Percentiles rank a stretch among this genome's conserved stretches.
These are phyloP conservation scores for Mytilinidion resinicola DNA, from an alignment of 495 filamentous ascomycete genomes.

Conservation along the genomic window DNA sequence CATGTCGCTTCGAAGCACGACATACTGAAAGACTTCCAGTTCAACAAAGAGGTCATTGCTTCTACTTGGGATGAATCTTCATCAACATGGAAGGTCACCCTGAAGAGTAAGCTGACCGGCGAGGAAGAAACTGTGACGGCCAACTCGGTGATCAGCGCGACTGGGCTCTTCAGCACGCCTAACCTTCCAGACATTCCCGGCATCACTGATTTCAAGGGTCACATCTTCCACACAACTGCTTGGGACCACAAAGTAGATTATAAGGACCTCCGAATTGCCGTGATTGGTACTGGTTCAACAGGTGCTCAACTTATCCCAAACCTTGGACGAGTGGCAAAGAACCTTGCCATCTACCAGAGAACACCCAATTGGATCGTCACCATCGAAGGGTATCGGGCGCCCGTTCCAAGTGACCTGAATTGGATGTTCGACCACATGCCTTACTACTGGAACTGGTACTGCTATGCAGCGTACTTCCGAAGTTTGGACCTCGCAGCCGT, in stretches of 20 bases:
- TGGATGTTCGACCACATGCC: not conserved
- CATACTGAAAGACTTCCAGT: conserved; percentile 7
- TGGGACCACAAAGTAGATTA: conserved; percentile 12
- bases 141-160: conserved; percentile 1
- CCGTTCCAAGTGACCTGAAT: not conserved
- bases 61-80: conserved; percentile 3
- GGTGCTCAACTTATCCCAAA: conserved; percentile 10
- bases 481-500: not conserved
- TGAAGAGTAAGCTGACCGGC: not conserved
- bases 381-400: not conserved
- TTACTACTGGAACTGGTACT: not conserved
- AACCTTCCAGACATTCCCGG: conserved; percentile 6
- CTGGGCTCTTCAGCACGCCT: conserved; percentile 5
- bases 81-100: not conserved
- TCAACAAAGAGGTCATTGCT: conserved; percentile 1
- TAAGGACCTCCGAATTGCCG: conserved; percentile 7
- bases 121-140: not conserved
- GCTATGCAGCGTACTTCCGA: conserved; percentile 1
- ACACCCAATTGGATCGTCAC: conserved; percentile 5
- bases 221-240: conserved; percentile 2
- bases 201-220: conserved; percentile 13
- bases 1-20: conserved; percentile 2
- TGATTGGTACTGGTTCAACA: conserved; percentile 15
- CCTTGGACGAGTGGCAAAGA: not conserved
- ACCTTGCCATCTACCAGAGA: conserved; percentile 7